A percentile compares a stretch with the other conserved stretches of the same genome.
phyloP scores from a whole-genome alignment of 2,329 filamentous ascomycete species.

The Blumeria hordei region DNA sequence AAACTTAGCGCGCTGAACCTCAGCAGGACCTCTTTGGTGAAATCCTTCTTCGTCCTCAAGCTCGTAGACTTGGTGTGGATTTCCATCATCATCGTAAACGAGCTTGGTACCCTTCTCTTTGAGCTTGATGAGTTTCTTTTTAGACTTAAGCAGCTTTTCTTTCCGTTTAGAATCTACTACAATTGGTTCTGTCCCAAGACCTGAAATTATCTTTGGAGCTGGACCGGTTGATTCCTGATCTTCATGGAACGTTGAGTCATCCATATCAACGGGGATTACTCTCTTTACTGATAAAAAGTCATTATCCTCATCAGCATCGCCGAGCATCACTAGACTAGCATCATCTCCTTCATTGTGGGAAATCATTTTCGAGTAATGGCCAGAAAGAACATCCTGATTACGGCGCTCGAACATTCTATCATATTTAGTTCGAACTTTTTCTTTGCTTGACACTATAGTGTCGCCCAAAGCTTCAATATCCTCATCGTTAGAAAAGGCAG shows the following conservation, averaged over 20 bases:
- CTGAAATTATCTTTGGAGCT: slow-evolving; percentile 34
- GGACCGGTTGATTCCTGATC: slow-evolving; percentile 18
- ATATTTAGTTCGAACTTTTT: slow-evolving; percentile 72
- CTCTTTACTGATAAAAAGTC: slow-evolving; percentile 82
- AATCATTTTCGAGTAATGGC: slow-evolving; percentile 77
- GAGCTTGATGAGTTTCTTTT: slow-evolving; percentile 81
- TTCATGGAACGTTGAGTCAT: slow-evolving; percentile 18
- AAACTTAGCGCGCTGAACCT: slow-evolving; percentile 54
- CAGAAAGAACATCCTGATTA: slow-evolving; percentile 88
- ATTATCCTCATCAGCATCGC: slow-evolving; percentile 41
- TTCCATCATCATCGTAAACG: slow-evolving; percentile 80
- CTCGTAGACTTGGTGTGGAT: slow-evolving; percentile 65
- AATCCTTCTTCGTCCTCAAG: slow-evolving; percentile 72
- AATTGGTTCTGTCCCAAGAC: slow-evolving; percentile 45
- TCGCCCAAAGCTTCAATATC: slow-evolving; percentile 27
- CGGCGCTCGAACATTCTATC: slow-evolving; percentile 94
- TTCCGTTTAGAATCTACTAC: slow-evolving; percentile 84
- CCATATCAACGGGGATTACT: slow-evolving; percentile 42
- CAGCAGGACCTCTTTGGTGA: slow-evolving; percentile 45
- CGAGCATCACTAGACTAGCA: slow-evolving; percentile 17
- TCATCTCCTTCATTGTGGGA: slow-evolving; percentile 23
- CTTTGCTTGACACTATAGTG: slow-evolving; percentile 27
- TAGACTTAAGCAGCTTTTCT: slow-evolving; percentile 83
- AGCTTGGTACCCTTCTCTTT: slow-evolving; percentile 70
- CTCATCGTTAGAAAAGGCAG: slow-evolving; percentile 36